These are phyloP conservation scores for Capronia americana DNA, from an alignment of 2,329 filamentous ascomycete genomes.

Conservation along the genomic window DNA sequence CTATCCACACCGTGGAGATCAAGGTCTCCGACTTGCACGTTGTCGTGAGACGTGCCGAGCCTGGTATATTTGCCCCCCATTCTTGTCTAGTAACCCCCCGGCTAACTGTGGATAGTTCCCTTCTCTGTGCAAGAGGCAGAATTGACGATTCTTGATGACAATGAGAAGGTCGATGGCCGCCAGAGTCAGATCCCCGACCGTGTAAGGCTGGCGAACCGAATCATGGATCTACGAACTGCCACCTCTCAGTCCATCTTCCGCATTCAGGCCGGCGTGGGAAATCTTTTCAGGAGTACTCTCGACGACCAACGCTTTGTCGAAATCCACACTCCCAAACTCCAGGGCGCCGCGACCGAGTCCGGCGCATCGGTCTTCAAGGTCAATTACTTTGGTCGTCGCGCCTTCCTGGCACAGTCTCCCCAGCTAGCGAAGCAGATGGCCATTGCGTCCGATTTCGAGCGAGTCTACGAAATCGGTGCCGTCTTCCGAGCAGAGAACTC, in stretches of 20 bases:
- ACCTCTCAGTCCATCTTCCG: slow-evolving; percentile 87
- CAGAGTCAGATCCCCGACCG: slow-evolving; percentile 71
- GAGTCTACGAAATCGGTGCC: slow-evolving; percentile 86
- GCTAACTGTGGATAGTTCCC: slow-evolving; percentile 52
- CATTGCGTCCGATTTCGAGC: slow-evolving; percentile 85
- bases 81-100: background rate
- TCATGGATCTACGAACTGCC: slow-evolving; percentile 85
- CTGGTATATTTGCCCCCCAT: slow-evolving; percentile 42
- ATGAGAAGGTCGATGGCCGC: slow-evolving; percentile 61
- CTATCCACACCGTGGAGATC: slow-evolving; percentile 77
- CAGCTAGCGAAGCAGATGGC: slow-evolving; percentile 93
- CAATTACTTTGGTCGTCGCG: slow-evolving; percentile 85
- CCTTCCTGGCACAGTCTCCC: slow-evolving; percentile 89
- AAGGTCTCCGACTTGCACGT: slow-evolving; percentile 70
- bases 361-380: slow-evolving; percentile 90
- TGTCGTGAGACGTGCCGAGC: slow-evolving; percentile 65
- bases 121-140: slow-evolving; percentile 76
- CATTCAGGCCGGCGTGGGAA: slow-evolving; percentile 79
- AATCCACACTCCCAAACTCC: slow-evolving; percentile 91
- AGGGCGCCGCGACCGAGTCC: slow-evolving; percentile 87
- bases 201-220: slow-evolving; percentile 76
- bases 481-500: slow-evolving; percentile 96
- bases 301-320: slow-evolving; percentile 82
- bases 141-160: slow-evolving; percentile 62
- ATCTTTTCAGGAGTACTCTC: slow-evolving; percentile 77